Percentiles rank a stretch among this genome's conserved stretches.
Evolutionary conservation across 352 stramenopile species (phyloP).

Genomic region (Saprolegnia parasitica): DNA sequence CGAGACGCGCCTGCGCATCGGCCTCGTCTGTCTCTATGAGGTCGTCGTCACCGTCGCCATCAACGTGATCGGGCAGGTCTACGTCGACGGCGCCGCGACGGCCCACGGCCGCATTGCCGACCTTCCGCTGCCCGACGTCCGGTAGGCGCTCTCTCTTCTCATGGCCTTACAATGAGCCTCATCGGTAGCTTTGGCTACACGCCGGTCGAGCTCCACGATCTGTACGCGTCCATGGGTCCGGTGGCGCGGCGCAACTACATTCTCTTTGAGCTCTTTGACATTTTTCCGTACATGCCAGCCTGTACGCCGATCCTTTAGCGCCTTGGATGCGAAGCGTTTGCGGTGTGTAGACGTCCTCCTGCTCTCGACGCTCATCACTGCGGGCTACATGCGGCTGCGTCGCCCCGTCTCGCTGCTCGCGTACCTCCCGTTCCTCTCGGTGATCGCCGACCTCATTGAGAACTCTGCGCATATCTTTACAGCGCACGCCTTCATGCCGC

Average conservation of each 20-base stretch:
- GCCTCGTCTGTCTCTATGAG: background rate
- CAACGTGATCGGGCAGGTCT: background rate
- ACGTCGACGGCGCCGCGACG: background rate
- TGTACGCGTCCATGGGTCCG: constrained; percentile 20
- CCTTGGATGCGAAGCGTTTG: background rate
- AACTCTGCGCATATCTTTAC: constrained; percentile 21
- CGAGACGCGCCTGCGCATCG: background rate
- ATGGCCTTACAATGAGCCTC: background rate
- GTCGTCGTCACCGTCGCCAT: background rate
- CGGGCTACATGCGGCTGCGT: background rate
- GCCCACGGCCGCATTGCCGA: background rate
- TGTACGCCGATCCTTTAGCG: background rate
- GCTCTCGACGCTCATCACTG: background rate
- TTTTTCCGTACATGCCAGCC: constrained; percentile 1
- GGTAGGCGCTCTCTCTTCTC: background rate
- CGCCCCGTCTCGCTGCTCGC: background rate
- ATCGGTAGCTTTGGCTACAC: constrained; percentile 12
- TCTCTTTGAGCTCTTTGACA: constrained; percentile 13
- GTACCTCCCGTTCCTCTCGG: constrained; percentile 15
- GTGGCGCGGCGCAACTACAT: background rate
- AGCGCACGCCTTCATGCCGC: background rate
- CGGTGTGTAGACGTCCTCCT: constrained; percentile 3
- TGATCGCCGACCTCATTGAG: constrained; percentile 5
- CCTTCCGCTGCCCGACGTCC: background rate
- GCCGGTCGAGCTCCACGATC: constrained; percentile 1